These are phyloP conservation scores for Paraconiothyrium brasiliense DNA, from an alignment of 2,329 filamentous ascomycete species.

Conservation along the genomic window DNA sequence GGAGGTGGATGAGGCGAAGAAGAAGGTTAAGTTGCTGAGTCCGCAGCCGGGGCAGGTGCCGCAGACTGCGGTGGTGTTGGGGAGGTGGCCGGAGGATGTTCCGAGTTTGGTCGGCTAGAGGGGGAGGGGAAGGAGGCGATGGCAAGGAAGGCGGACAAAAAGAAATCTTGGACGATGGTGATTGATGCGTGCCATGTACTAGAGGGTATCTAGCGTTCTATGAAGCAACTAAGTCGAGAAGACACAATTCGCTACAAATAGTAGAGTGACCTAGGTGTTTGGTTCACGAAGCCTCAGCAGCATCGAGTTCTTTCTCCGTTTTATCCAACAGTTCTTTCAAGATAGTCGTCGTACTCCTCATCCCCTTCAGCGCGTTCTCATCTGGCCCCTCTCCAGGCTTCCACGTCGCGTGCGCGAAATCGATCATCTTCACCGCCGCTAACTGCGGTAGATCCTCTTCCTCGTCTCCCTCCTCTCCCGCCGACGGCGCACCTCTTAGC, in stretches of 20 bases:
- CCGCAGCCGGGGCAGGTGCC: conserved; percentile 85
- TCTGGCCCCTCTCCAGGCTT: conserved; percentile 84
- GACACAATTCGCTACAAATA: background rate
- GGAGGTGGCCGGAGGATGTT: conserved; percentile 85
- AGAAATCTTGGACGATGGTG: background rate
- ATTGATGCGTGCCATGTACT: background rate
- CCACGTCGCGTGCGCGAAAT: conserved; percentile 94
- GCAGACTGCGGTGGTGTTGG: conserved; percentile 82
- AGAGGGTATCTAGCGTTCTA: conserved; percentile 19
- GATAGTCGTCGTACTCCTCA: conserved; percentile 75
- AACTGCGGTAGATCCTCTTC: conserved; percentile 67
- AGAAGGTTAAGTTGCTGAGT: conserved; percentile 80
- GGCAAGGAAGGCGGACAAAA: background rate
- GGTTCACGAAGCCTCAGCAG: conserved; percentile 12
- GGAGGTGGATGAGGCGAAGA: conserved; percentile 86
- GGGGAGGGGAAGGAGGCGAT: background rate
- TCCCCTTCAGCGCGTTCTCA: conserved; percentile 80
- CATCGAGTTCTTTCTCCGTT: conserved; percentile 34
- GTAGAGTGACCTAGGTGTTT: too few species aligned
- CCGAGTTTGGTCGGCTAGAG: conserved; percentile 70
- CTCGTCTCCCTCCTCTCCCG: conserved; percentile 50
- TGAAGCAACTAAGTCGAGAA: background rate
- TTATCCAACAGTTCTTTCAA: conserved; percentile 68
- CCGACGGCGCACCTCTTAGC: conserved; percentile 31
- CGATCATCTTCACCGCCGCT: conserved; percentile 86